Evolutionary conservation across 1,139 yeast species (phyloP), one percentile per base, ranked within the genome.

Genomic region (Scheffersomyces quercinus): DNA sequence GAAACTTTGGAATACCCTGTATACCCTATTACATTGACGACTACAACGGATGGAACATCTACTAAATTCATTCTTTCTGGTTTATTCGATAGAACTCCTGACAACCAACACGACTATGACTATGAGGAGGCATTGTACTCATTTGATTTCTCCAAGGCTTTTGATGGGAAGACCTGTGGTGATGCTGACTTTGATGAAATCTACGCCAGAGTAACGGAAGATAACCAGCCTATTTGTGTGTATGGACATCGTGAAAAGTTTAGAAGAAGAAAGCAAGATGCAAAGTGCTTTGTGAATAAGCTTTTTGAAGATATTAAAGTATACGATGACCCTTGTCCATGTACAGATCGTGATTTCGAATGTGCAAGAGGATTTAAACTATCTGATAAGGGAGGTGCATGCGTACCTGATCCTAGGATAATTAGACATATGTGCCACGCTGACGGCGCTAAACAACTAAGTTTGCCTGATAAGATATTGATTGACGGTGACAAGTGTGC

Each of bases 11-110:
- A 80, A n/a, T 48, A 53, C 8, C 53, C 72, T 0, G 54, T 83
- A 5, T 54, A 67, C 24, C 85, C 89, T 1, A 47, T 66, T 11
- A 58, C 60, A 16, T 56, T 86, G 14, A 63, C 80, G 1, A 80
- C 91, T 0, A 79, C 88, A 1, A 75, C 83, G n/a, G 96, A 88
- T 63, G 89, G 95, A 2, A 77, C 93, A 0, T 80, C 90, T 0
- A 67, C 75, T 29, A 77, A 76, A 45, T 83, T 88, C 54, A 51
- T 85, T 13, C 54, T 83, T n/a, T 60, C 73, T 26, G 91, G 88
- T 1, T 37, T 70, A 9, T 52, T 58, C 5, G 70, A 61, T 31
- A 60, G 62, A 4, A 44, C 53, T 3, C 52, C 55, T 2, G 54
- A 48, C 3, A 54, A 54, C 29, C 14, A 45, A 1, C 29, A 43